These are phyloP conservation scores for Allomyces macrogynus DNA, from an alignment of 192 early-diverging fungal species.

Conservation along the genomic window DNA sequence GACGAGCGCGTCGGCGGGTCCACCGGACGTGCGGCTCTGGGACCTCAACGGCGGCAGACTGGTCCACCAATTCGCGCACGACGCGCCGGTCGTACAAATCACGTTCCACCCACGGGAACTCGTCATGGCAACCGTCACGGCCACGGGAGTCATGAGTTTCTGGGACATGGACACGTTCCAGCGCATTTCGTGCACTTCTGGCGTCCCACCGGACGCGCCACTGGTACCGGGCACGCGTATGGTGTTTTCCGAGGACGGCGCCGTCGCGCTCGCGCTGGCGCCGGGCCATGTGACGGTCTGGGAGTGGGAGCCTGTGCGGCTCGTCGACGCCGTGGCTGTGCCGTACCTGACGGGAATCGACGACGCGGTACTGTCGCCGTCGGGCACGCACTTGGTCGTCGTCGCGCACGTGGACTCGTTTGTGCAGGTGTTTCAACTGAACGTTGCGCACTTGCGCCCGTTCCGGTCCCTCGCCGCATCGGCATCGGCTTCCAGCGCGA, in stretches of 20 bases:
- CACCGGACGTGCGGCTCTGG: conserved; percentile 6
- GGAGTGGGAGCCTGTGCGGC: background rate
- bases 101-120: background rate
- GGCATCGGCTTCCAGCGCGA: too few relatives aligned
- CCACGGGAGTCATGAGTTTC: background rate
- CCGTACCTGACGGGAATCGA: background rate
- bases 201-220: background rate
- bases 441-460: too few relatives aligned
- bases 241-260: background rate
- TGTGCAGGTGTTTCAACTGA: background rate
- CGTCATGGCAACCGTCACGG: background rate
- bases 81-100: background rate
- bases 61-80: conserved; percentile 3
- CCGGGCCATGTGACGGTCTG: background rate
- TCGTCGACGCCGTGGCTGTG: background rate
- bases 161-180: background rate
- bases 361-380: background rate
- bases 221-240: background rate
- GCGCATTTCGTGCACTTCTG: background rate
- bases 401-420: background rate
- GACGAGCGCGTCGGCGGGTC: background rate
- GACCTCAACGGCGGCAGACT: conserved; percentile 8
- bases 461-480: too few relatives aligned
- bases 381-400: background rate
- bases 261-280: background rate